These are phyloP conservation scores for Russula brevipes DNA, from an alignment of 768 basidiomycete species.

Conservation along the genomic window DNA sequence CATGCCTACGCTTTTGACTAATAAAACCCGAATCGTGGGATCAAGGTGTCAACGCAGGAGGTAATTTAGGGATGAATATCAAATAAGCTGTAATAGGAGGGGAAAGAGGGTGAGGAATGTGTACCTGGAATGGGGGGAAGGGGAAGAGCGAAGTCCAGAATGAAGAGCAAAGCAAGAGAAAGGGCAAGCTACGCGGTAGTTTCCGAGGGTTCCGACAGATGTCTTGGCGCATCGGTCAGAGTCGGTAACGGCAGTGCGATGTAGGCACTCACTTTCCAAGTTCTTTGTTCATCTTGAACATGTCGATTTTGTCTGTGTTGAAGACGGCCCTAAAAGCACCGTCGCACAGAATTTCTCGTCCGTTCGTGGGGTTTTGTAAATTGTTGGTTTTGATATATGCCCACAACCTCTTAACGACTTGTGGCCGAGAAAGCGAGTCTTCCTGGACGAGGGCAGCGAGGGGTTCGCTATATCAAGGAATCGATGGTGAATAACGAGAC, in stretches of 20 bases:
- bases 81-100: constrained; percentile 12
- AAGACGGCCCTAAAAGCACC: constrained; percentile 67
- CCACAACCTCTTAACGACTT: constrained; percentile 90
- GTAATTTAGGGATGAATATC: constrained; percentile 16
- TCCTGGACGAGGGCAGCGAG: constrained; percentile 64
- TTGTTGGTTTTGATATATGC: constrained; percentile 76
- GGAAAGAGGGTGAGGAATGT: neutral
- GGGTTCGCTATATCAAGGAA: constrained; percentile 51
- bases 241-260: neutral
- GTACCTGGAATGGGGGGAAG: neutral
- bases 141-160: neutral
- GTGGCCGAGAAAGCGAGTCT: constrained; percentile 73
- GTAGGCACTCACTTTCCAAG: constrained; percentile 57
- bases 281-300: constrained; percentile 95
- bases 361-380: constrained; percentile 82
- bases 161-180: neutral
- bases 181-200: constrained; percentile 16
- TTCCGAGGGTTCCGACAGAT: constrained; percentile 22
- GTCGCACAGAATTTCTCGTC: constrained; percentile 83
- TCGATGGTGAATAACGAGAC: constrained; percentile 6
- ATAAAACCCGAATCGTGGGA: neutral
- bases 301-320: constrained; percentile 74
- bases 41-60: constrained; percentile 3
- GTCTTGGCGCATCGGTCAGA: constrained; percentile 14
- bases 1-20: constrained; percentile 12